A percentile compares a stretch with the other conserved stretches of the same genome.
Conservation (phyloP, 352 stramenopile genomes). For the Thalassiosira livingstoniorum region DNA sequence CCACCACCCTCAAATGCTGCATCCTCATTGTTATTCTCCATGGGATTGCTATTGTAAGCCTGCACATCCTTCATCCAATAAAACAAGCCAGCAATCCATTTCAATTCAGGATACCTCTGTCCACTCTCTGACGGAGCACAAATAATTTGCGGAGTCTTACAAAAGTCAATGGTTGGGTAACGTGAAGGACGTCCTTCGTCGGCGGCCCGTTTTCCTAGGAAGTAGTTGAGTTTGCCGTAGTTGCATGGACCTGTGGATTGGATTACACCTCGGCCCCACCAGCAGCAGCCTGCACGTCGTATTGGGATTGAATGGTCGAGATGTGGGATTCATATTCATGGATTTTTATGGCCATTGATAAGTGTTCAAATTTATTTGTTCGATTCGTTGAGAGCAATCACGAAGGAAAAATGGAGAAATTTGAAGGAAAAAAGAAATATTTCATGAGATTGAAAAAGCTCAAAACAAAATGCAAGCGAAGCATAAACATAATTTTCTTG, state of each 20-base stretch:
- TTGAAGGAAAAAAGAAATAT: too few species aligned
- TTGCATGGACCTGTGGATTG: constrained; percentile 58
- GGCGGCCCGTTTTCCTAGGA: constrained; percentile 35
- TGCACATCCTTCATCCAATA: constrained; percentile 56
- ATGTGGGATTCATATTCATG: too few species aligned
- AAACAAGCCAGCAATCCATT: constrained; percentile 62
- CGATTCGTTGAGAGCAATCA: too few species aligned
- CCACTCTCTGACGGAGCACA: constrained; percentile 17
- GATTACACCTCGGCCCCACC: constrained; percentile 36
- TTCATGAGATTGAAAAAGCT: too few species aligned
- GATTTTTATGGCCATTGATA: too few species aligned
- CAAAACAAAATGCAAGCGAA: too few species aligned
- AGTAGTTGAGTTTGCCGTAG: constrained; percentile 39
- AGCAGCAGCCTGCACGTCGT: constrained; percentile 3
- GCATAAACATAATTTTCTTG: too few species aligned
- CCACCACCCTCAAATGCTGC: too few species aligned
- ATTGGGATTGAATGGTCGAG: too few species aligned
- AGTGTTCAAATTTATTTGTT: too few species aligned
- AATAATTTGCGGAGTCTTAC: constrained; percentile 34
- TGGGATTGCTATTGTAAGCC: constrained; percentile 18
- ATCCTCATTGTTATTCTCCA: too few species aligned
- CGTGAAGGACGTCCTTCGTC: constrained; percentile 23
- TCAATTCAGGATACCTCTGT: constrained; percentile 43
- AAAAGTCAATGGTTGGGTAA: constrained; percentile 39
- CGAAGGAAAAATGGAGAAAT: too few species aligned